A percentile compares a stretch with the other conserved stretches of the same genome.
Conservation (phyloP, 805 yeast species). For the Starmerella vitae region DNA sequence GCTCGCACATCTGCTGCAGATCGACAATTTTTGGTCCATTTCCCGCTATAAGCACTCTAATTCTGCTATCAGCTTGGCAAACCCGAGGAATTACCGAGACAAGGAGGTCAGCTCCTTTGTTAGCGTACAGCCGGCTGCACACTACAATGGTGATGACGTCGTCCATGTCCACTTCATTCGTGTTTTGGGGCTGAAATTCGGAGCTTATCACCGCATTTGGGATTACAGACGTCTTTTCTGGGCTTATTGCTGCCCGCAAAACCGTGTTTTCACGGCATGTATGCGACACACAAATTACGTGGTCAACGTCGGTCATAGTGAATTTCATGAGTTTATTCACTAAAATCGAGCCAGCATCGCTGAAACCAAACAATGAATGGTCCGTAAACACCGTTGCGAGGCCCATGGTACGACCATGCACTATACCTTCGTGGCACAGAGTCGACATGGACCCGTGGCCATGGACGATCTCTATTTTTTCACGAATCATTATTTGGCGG, state of each 20-base stretch:
- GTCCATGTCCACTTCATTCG: constrained; percentile 21
- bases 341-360: constrained; percentile 65
- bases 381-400: constrained; percentile 85
- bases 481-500: constrained; percentile 74
- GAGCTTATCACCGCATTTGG: constrained; percentile 92
- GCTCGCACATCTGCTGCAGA: constrained; percentile 88
- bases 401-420: constrained; percentile 93
- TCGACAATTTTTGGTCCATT: constrained; percentile 94
- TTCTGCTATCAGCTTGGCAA: constrained; percentile 48
- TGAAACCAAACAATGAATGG: constrained; percentile 90
- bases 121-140: constrained; percentile 83
- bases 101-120: constrained; percentile 86
- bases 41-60: constrained; percentile 80
- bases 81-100: constrained; percentile 75
- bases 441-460: constrained; percentile 88
- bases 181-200: constrained; percentile 38
- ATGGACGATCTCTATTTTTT: constrained; percentile 75
- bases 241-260: constrained; percentile 69
- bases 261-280: constrained; percentile 95
- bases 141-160: constrained; percentile 63
- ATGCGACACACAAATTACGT: constrained; percentile 91
- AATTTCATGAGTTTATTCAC: constrained; percentile 80
- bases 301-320: constrained; percentile 73
- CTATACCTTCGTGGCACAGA: constrained; percentile 74
- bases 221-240: constrained; percentile 67